A percentile compares a stretch with the other conserved stretches of the same genome.
Evolutionary conservation across 2,329 filamentous ascomycete genomes (phyloP).

Genomic region (Paraphaeosphaeria minitans): DNA sequence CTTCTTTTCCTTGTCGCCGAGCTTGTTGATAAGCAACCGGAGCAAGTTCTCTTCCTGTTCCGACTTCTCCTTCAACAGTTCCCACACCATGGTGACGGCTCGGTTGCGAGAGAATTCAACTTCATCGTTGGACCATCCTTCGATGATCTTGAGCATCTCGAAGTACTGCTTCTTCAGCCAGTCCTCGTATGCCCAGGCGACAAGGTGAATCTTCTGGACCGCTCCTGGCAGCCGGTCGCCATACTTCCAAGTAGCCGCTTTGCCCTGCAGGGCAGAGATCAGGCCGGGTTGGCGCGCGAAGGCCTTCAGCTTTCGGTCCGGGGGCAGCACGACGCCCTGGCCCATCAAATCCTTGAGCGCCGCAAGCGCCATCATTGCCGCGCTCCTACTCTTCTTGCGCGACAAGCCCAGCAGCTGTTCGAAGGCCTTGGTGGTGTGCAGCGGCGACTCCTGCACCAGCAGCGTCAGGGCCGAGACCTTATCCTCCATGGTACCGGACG

Average conservation of each 20-base stretch:
- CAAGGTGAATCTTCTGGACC: conserved; percentile 76
- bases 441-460: conserved; percentile 91
- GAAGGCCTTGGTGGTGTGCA: conserved; percentile 89
- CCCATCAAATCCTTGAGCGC: conserved; percentile 94
- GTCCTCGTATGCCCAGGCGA: conserved; percentile 91
- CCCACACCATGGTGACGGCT: conserved; percentile 88
- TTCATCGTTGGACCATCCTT: conserved; percentile 93
- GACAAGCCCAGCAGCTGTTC: conserved; percentile 82
- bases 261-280: conserved; percentile 70
- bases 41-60: conserved; percentile 96
- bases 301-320: conserved; percentile 76
- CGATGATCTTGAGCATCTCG: conserved; percentile 86
- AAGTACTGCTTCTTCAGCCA: conserved; percentile 96
- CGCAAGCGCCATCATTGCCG: conserved; percentile 88
- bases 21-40: conserved; percentile 90
- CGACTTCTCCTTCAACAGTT: conserved; percentile 90
- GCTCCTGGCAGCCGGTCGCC: conserved; percentile 74
- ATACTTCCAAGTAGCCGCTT: conserved; percentile 66
- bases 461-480: conserved; percentile 95
- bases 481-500: conserved; percentile 93
- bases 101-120: conserved; percentile 89
- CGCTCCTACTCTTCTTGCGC: conserved; percentile 91
- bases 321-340: conserved; percentile 82
- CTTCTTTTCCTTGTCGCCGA: conserved; percentile 93
- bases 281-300: conserved; percentile 83